Percentiles rank a stretch among this genome's conserved stretches.
Evolutionary conservation across 306 rosid species (phyloP).

Genomic region (Canavalia gladiata): DNA sequence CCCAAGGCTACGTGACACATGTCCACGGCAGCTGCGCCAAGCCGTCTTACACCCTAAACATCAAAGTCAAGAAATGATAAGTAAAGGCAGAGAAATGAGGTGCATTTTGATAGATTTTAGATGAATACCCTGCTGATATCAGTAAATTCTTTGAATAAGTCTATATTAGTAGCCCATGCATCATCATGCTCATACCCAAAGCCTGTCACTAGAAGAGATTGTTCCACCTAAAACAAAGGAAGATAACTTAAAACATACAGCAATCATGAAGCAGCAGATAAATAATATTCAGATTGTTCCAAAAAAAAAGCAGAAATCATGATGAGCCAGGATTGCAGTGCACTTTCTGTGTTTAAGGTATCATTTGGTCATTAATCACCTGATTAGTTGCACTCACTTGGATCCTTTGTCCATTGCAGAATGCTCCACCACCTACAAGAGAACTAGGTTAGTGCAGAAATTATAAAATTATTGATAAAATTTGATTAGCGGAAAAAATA

Average conservation of each 20-base stretch:
- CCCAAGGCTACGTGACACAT: conserved; percentile 98
- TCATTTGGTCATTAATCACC: conserved; percentile 55
- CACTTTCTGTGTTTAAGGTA: conserved; percentile 16
- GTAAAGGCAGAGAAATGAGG: conserved; percentile 30
- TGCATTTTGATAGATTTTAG: conserved; percentile 14
- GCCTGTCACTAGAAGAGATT: conserved; percentile 92
- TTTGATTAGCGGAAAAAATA: conserved; percentile 33
- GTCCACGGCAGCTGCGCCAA: conserved; percentile 98
- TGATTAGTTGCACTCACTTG: conserved; percentile 74
- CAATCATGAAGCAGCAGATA: conserved; percentile 23
- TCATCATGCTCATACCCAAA: conserved; percentile 98
- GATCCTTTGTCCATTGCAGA: conserved; percentile 87
- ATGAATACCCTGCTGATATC: conserved; percentile 92
- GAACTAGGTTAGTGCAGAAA: conserved; percentile 41
- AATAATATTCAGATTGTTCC: conserved; percentile 20
- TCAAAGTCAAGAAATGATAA: conserved; percentile 37
- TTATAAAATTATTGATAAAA: conserved; percentile 17
- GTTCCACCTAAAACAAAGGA: conserved; percentile 73
- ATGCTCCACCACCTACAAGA: conserved; percentile 87
- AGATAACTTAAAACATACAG: conserved; percentile 20
- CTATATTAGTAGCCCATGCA: conserved; percentile 91
- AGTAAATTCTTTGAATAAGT: conserved; percentile 88
- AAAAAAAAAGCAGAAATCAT: conserved; percentile 6
- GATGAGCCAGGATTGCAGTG: conserved; percentile 1
- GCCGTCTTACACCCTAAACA: conserved; percentile 94